A percentile compares a stretch with the other conserved stretches of the same genome.
These are phyloP conservation scores for Nemania sp. DNA, from an alignment of 2,329 filamentous ascomycete species.

Conservation along the genomic window DNA sequence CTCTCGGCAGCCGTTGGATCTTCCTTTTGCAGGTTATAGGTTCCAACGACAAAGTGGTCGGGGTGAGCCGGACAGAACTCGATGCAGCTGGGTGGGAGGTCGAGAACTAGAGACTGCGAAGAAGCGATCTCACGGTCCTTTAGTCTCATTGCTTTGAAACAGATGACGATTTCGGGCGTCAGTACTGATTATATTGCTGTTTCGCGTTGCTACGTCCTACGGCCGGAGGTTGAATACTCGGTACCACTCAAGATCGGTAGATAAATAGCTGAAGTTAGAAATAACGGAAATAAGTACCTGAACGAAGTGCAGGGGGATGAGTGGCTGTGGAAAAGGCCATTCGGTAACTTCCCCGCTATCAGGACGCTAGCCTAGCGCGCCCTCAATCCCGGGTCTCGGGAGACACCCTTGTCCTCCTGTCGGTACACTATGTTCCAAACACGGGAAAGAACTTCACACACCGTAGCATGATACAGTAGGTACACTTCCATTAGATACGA, in stretches of 20 bases:
- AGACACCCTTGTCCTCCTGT: constrained; percentile 5
- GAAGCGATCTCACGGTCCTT: constrained; percentile 44
- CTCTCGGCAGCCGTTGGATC: constrained; percentile 31
- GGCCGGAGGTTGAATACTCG: not conserved
- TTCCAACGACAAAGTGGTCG: constrained; percentile 77
- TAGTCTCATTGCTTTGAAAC: constrained; percentile 5
- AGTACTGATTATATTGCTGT: not conserved
- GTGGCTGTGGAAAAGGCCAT: not conserved
- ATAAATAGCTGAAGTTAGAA: too few species aligned
- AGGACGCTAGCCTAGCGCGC: constrained; percentile 25
- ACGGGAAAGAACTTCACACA: constrained; percentile 8
- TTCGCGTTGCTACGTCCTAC: not conserved
- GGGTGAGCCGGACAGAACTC: constrained; percentile 69
- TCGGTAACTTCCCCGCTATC: constrained; percentile 36
- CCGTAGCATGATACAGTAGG: not conserved
- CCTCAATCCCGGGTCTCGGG: constrained; percentile 12
- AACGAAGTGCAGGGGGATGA: too few species aligned
- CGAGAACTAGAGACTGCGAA: constrained; percentile 56
- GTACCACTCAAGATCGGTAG: too few species aligned
- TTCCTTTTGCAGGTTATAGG: constrained; percentile 73
- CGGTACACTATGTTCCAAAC: not conserved
- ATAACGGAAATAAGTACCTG: too few species aligned
- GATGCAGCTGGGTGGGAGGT: constrained; percentile 77
- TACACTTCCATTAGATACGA: not conserved
- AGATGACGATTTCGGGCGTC: not conserved